Conservation (phyloP, 305 asterid species). For the Ilex paraguariensis region DNA sequence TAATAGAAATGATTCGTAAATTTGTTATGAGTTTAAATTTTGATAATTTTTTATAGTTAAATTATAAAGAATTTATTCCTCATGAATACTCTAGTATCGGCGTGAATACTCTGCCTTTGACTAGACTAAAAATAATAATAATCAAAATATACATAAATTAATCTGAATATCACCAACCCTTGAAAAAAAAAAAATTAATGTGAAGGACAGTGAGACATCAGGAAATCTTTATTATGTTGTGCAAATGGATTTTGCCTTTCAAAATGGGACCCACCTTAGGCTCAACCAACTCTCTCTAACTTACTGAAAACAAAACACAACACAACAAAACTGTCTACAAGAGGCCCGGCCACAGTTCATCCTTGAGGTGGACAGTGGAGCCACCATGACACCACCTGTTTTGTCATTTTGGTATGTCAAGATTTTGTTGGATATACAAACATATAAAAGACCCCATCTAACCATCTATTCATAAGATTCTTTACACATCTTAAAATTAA, state of each 20-base stretch:
- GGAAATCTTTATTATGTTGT: slow-evolving; percentile 35
- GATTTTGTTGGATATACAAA: slow-evolving; percentile 17
- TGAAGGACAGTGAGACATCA: slow-evolving; percentile 7
- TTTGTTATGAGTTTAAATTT: too few relatives aligned
- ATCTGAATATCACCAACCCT: too few relatives aligned
- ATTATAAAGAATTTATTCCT: too few relatives aligned
- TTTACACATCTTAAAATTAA: neutral
- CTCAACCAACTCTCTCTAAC: slow-evolving; percentile 21
- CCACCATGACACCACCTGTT: slow-evolving; percentile 39
- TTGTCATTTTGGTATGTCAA: slow-evolving; percentile 14
- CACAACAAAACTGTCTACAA: slow-evolving; percentile 12
- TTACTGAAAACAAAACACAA: slow-evolving; percentile 11
- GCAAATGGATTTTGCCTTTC: slow-evolving; percentile 43
- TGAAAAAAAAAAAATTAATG: too few relatives aligned
- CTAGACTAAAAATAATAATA: too few relatives aligned
- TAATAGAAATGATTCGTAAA: too few relatives aligned
- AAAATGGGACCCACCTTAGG: slow-evolving; percentile 30
- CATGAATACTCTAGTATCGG: too few relatives aligned
- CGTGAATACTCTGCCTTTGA: too few relatives aligned
- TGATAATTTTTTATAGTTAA: too few relatives aligned
- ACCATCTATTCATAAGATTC: slow-evolving; percentile 22
- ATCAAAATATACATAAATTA: too few relatives aligned
- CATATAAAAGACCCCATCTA: neutral
- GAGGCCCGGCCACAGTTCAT: slow-evolving; percentile 26
- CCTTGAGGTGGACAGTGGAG: slow-evolving; percentile 47